Conservation (phyloP, 2,329 filamentous ascomycete species). For the Microsporum ferrugineum region DNA sequence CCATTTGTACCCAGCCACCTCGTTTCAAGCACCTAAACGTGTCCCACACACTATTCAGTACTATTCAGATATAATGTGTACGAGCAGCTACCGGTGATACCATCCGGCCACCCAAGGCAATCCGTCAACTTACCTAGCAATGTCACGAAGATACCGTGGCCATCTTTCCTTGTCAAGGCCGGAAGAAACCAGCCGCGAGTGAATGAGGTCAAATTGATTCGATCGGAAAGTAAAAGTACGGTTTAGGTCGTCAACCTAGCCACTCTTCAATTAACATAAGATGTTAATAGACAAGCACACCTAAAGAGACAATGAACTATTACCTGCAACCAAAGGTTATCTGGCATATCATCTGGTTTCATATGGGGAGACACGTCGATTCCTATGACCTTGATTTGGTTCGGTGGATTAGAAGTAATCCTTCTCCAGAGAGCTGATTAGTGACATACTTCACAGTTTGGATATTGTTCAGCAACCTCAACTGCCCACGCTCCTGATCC, state of each 20-base stretch:
- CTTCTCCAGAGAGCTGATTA: slow-evolving; percentile 1
- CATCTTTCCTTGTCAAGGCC: slow-evolving; percentile 65
- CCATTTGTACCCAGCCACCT: slow-evolving; percentile 76
- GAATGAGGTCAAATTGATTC: slow-evolving; percentile 69
- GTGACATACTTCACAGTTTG: slow-evolving; percentile 49
- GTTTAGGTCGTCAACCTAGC: slow-evolving; percentile 58
- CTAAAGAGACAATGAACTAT: slow-evolving; percentile 14
- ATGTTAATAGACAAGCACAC: neutral
- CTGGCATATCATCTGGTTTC: slow-evolving; percentile 51
- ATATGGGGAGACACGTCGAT: slow-evolving; percentile 62
- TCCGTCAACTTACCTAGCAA: slow-evolving; percentile 42
- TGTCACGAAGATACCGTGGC: slow-evolving; percentile 63
- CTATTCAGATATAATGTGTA: neutral
- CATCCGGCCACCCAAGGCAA: neutral
- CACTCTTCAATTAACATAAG: neutral
- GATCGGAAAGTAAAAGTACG: slow-evolving; percentile 55
- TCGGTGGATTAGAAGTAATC: neutral
- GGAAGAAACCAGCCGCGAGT: slow-evolving; percentile 50
- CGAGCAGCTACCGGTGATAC: neutral
- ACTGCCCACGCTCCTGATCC: slow-evolving; percentile 61
- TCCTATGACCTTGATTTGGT: slow-evolving; percentile 48
- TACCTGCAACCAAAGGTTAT: slow-evolving; percentile 57
- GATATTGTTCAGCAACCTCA: slow-evolving; percentile 54
- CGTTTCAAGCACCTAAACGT: slow-evolving; percentile 50
- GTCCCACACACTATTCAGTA: neutral